Evolutionary conservation across 345 rosid genomes (phyloP).

Genomic region (Sisymbrium altissimum): DNA sequence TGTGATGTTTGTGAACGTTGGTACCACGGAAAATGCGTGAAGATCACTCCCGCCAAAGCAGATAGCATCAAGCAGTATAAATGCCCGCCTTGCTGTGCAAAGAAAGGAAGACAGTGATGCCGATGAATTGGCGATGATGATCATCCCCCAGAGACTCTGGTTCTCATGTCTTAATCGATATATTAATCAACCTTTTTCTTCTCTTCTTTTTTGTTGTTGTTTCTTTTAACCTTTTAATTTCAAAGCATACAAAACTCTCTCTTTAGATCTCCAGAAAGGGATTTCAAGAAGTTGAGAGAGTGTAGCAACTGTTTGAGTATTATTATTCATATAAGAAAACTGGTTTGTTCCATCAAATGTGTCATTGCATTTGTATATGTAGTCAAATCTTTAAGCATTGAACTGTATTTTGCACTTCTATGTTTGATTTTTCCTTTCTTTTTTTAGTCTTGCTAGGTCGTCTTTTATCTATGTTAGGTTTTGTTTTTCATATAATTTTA

Average conservation of each 20-base stretch:
- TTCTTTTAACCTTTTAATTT: conserved; percentile 19
- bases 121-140: background rate
- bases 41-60: conserved; percentile 85
- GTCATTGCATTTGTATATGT: conserved; percentile 21
- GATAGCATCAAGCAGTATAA: conserved; percentile 81
- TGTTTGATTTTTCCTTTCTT: background rate
- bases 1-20: conserved; percentile 82
- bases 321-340: conserved; percentile 20
- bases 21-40: conserved; percentile 84
- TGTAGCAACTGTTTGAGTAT: conserved; percentile 31
- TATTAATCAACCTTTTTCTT: conserved; percentile 19
- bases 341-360: conserved; percentile 15
- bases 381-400: conserved; percentile 18
- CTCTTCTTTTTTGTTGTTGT: background rate
- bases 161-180: conserved; percentile 28
- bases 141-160: conserved; percentile 8
- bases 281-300: conserved; percentile 31
- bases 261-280: conserved; percentile 23
- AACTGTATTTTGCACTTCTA: conserved; percentile 8
- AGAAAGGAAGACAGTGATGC: conserved; percentile 56
- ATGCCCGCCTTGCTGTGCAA: conserved; percentile 82
- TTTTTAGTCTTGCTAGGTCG: background rate
- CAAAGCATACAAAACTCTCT: conserved; percentile 32
- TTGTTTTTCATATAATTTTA: background rate
- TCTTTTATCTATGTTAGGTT: background rate